Base-by-base conservation (phyloP, 495 filamentous ascomycete genomes). In the Penicillium dipodomyicola region DNA sequence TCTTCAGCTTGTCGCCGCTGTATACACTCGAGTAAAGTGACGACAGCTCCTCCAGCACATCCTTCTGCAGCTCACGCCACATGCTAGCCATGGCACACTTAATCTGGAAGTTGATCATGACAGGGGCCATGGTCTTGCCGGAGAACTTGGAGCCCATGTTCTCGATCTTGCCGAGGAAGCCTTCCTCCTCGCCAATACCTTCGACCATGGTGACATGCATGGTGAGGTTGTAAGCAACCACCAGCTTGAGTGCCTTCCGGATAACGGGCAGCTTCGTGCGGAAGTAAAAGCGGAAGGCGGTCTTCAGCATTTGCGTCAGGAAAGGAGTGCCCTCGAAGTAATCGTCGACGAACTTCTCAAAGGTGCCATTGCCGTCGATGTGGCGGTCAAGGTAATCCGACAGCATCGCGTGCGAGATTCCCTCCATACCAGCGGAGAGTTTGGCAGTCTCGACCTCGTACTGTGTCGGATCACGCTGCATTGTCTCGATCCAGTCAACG, bases 21-120 rank as follows among this genome's bases (percentile, higher is more conserved):
- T 96, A 96, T 29, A 96, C 91, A 63, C 90, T 92, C 11, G 89
- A 93, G 77, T 96, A 96, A 22, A 96, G 83, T 2, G 82, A 70
- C 0, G 92, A 96, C 2, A 96, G 83, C 77, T 96, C 91, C 74
- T 95, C 92, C 12, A 96, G 77, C 43, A 96, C 87, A 58, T 96
- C 92, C 76, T 95, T 95, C 71, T 95, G 90, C 42, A 96, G 77
- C 70, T 95, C 92, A 57, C 92, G 90, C 92, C 92, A 96, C 89
- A 96, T 91, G 64, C 90, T 89, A 30, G 90, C 91, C 79, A 96
- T 85, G 46, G 92, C 92, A 67, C 85, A 90, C 80, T 96, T 96
- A 74, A 96, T 88, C 76, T 96, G 90, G 83, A 96, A 96, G 78
- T 96, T 96, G 83, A 96, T 93, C 91, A 96, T 94, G 59, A 96